Conservation (phyloP, 2,329 filamentous ascomycete species). For the Gnomoniopsis smithogilvyi region DNA sequence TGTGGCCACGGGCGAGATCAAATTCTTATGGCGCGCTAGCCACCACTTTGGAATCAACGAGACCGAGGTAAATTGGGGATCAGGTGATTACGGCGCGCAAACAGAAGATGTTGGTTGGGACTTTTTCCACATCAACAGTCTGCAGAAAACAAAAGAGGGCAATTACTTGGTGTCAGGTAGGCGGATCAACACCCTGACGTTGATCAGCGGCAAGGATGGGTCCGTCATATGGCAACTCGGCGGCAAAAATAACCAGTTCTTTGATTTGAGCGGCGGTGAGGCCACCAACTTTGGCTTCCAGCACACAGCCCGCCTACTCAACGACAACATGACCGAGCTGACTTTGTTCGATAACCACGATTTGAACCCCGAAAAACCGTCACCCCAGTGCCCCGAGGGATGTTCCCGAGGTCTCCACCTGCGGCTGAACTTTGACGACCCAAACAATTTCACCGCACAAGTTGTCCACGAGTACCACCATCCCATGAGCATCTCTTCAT, state of each 20-base stretch:
- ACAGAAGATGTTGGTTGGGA: slow-evolving; percentile 40
- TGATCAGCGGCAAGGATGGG: slow-evolving; percentile 43
- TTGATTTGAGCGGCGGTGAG: slow-evolving; percentile 27
- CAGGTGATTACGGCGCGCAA: slow-evolving; percentile 12
- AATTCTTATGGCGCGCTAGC: slow-evolving; percentile 46
- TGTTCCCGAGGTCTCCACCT: slow-evolving; percentile 26
- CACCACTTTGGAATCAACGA: slow-evolving; percentile 27
- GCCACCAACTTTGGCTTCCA: slow-evolving; percentile 46
- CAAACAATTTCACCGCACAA: slow-evolving; percentile 38
- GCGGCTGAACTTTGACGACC: slow-evolving; percentile 28
- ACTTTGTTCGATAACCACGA: slow-evolving; percentile 46
- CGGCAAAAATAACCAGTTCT: slow-evolving; percentile 44
- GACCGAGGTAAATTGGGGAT: slow-evolving; percentile 16
- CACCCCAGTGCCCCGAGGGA: slow-evolving; percentile 10
- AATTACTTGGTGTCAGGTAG: slow-evolving; percentile 55
- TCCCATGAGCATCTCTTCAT: slow-evolving; percentile 21
- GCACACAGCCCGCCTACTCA: slow-evolving; percentile 38
- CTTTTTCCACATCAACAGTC: slow-evolving; percentile 55
- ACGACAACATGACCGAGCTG: slow-evolving; percentile 33
- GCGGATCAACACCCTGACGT: slow-evolving; percentile 29
- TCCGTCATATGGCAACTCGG: slow-evolving; percentile 50
- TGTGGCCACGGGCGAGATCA: slow-evolving; percentile 42
- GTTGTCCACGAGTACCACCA: slow-evolving; percentile 36
- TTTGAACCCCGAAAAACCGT: slow-evolving; percentile 24
- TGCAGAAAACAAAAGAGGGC: slow-evolving; percentile 46